phyloP scores from a whole-genome alignment of 2,329 filamentous ascomycete genomes.

The Diaporthe ilicicola region DNA sequence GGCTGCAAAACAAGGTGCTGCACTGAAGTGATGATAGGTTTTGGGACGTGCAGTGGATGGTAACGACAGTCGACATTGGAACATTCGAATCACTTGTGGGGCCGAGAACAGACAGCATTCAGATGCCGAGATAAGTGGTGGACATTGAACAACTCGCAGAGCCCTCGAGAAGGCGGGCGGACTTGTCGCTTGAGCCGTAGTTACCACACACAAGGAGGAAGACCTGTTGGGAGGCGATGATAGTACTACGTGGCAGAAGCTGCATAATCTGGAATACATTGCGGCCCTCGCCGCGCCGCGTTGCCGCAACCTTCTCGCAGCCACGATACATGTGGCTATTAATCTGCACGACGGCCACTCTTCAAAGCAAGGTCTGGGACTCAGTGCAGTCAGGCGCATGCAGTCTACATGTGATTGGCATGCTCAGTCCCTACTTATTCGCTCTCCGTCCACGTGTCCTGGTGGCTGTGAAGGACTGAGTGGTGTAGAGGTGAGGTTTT shows the following conservation, averaged over 20 bases:
- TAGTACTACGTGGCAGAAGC: conserved; percentile 6
- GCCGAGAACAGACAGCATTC: not conserved
- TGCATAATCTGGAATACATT: not conserved
- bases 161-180: not conserved
- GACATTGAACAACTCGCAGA: not conserved
- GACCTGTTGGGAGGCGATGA: conserved; percentile 5
- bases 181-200: not conserved
- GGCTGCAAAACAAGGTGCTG: conserved; percentile 28
- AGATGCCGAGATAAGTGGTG: not conserved
- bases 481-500: too few relatives aligned
- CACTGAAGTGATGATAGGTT: conserved; percentile 23
- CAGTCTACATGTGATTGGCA: too few relatives aligned
- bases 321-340: not conserved
- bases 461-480: too few relatives aligned
- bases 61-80: not conserved
- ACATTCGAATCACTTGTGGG: not conserved
- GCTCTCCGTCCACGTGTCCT: too few relatives aligned
- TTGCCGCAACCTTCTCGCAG: not conserved
- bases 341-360: not conserved
- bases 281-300: not conserved
- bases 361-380: not conserved
- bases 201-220: not conserved
- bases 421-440: too few relatives aligned
- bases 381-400: not conserved
- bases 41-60: not conserved